Conservation (phyloP, 2,329 filamentous ascomycete species). For the Microsporum canis region DNA sequence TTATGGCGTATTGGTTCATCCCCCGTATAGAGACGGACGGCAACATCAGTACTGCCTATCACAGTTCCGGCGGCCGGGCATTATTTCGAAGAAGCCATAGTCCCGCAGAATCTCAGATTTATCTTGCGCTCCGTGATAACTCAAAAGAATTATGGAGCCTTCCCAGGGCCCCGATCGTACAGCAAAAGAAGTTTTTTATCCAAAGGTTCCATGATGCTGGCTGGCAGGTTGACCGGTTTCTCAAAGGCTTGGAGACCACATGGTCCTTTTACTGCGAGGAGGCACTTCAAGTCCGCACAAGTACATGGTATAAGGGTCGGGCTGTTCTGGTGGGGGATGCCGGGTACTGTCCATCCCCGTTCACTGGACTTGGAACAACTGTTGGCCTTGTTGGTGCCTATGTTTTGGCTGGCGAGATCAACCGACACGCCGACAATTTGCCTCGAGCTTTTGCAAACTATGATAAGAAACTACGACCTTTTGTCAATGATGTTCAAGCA, state of each 20-base stretch:
- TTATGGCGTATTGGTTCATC: conserved; percentile 23
- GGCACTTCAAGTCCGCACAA: conserved; percentile 24
- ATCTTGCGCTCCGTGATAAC: conserved; percentile 12
- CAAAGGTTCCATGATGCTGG: conserved; percentile 27
- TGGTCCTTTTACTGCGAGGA: conserved; percentile 38
- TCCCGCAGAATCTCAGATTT: conserved; percentile 16
- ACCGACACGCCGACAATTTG: conserved; percentile 16
- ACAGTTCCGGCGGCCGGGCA: conserved; percentile 16
- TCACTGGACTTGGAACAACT: conserved; percentile 29
- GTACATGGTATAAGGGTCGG: conserved; percentile 23
- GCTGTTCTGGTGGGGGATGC: conserved; percentile 35
- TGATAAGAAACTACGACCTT: conserved; percentile 18
- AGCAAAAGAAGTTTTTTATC: conserved; percentile 19
- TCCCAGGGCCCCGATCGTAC: background rate
- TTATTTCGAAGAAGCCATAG: conserved; percentile 18
- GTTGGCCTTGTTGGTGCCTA: conserved; percentile 37
- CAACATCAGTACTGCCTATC: conserved; percentile 12
- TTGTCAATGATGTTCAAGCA: conserved; percentile 17
- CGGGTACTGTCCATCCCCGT: conserved; percentile 23
- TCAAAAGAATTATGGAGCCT: background rate
- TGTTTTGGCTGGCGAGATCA: conserved; percentile 43
- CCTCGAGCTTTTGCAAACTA: conserved; percentile 16
- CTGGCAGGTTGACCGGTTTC: conserved; percentile 27
- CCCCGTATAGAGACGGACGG: conserved; percentile 16
- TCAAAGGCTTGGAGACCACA: conserved; percentile 30